Evolutionary conservation across 192 early-diverging fungal genomes (phyloP).

Genomic region (Podila verticillata): DNA sequence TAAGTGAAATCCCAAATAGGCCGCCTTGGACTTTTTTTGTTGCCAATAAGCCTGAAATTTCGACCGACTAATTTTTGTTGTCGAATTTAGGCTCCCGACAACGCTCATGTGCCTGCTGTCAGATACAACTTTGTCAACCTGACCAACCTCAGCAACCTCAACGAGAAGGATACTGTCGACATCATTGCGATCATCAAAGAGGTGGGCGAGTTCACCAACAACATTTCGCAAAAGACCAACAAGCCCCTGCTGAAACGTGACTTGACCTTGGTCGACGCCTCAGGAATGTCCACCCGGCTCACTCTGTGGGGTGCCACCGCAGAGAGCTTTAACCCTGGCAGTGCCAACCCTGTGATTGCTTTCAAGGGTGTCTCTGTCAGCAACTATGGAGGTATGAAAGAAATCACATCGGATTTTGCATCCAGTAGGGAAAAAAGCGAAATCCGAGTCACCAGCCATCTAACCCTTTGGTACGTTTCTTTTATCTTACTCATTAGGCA

Average conservation of each 20-base stretch:
- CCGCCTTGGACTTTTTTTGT: too few species aligned
- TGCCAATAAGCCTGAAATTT: neutral
- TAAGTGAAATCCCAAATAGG: constrained; percentile 23
- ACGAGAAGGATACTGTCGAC: constrained; percentile 80
- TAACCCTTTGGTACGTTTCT: neutral
- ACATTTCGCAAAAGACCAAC: constrained; percentile 67
- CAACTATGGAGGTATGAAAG: constrained; percentile 80
- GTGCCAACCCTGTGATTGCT: constrained; percentile 72
- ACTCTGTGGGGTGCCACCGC: constrained; percentile 93
- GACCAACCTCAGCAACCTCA: constrained; percentile 66
- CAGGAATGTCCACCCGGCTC: constrained; percentile 71
- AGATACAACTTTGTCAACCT: constrained; percentile 79
- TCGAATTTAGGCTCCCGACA: constrained; percentile 61
- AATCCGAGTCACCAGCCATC: neutral
- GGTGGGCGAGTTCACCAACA: constrained; percentile 61
- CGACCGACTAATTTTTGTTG: neutral
- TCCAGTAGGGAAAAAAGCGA: neutral
- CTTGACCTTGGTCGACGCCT: constrained; percentile 80
- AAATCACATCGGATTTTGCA: too few species aligned
- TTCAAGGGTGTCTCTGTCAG: constrained; percentile 87
- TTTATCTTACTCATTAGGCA: constrained; percentile 13
- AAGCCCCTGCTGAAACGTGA: constrained; percentile 86
- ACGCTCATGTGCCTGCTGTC: constrained; percentile 59
- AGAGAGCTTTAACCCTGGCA: constrained; percentile 62
- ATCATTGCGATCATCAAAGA: constrained; percentile 81